Evolutionary conservation across 305 asterid species (phyloP).

Genomic region (Solanum hybrid): DNA sequence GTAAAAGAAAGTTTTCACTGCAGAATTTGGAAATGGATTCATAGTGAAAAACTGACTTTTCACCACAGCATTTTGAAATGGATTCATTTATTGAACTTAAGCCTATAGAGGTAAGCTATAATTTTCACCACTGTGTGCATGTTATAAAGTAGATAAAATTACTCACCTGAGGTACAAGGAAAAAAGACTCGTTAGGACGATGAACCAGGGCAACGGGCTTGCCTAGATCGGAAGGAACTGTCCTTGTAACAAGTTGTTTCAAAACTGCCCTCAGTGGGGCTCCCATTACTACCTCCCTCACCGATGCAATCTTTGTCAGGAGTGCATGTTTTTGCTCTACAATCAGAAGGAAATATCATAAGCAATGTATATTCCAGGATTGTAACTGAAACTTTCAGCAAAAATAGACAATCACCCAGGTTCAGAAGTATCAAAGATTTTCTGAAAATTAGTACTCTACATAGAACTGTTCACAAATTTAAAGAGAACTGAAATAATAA

Average conservation of each 20-base stretch:
- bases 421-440: neutral
- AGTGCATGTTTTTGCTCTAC: slow-evolving; percentile 56
- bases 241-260: slow-evolving; percentile 60
- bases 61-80: neutral
- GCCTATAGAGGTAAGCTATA: neutral
- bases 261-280: slow-evolving; percentile 81
- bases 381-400: slow-evolving; percentile 4
- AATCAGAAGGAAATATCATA: slow-evolving; percentile 3
- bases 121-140: neutral
- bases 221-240: slow-evolving; percentile 43
- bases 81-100: neutral
- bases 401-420: neutral
- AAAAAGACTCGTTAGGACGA: slow-evolving; percentile 87
- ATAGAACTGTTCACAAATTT: neutral
- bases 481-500: neutral
- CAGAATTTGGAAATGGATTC: neutral
- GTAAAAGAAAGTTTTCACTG: neutral
- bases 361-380: neutral
- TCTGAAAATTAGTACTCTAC: neutral
- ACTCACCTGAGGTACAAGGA: slow-evolving; percentile 75
- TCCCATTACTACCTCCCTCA: slow-evolving; percentile 86
- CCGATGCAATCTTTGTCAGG: slow-evolving; percentile 74
- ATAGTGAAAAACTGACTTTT: neutral
- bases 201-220: slow-evolving; percentile 69
- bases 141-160: neutral